Evolutionary conservation across 257 asterid genomes (phyloP).

Genomic region (Penstemon newberryi): DNA sequence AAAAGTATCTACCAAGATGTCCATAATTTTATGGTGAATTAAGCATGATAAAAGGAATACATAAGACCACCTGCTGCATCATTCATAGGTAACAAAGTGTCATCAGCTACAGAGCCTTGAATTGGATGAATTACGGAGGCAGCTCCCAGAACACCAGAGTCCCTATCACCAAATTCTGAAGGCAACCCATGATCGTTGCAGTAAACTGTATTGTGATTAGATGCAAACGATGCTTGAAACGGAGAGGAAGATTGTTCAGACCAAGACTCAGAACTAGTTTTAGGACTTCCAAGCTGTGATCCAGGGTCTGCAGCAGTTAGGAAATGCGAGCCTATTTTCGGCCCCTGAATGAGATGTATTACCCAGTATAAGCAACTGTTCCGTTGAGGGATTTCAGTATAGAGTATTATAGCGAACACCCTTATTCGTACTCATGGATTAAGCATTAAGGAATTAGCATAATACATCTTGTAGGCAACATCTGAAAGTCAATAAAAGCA

Average conservation of each 20-base stretch:
- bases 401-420: not conserved
- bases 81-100: not conserved
- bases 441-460: not conserved
- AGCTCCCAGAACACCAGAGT: conserved; percentile 11
- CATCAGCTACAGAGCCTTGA: not conserved
- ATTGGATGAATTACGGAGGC: conserved; percentile 10
- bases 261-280: conserved; percentile 1
- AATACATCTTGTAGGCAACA: not conserved
- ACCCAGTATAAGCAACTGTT: not conserved
- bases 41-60: not conserved
- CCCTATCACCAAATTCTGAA: conserved; percentile 20
- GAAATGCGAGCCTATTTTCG: conserved; percentile 21
- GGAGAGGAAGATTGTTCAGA: conserved; percentile 5
- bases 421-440: not conserved
- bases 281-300: conserved; percentile 19
- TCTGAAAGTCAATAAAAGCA: not conserved
- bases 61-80: conserved; percentile 7
- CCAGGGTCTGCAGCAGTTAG: conserved; percentile 11
- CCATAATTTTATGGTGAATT: too few relatives aligned
- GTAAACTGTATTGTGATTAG: conserved; percentile 14
- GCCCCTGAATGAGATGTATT: conserved; percentile 12
- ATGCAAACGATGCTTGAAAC: conserved; percentile 23
- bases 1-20: not conserved
- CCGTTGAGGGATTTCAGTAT: not conserved
- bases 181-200: not conserved